Evolutionary conservation across 2,329 filamentous ascomycete genomes (phyloP).

Genomic region (Trichoderma sp.): DNA sequence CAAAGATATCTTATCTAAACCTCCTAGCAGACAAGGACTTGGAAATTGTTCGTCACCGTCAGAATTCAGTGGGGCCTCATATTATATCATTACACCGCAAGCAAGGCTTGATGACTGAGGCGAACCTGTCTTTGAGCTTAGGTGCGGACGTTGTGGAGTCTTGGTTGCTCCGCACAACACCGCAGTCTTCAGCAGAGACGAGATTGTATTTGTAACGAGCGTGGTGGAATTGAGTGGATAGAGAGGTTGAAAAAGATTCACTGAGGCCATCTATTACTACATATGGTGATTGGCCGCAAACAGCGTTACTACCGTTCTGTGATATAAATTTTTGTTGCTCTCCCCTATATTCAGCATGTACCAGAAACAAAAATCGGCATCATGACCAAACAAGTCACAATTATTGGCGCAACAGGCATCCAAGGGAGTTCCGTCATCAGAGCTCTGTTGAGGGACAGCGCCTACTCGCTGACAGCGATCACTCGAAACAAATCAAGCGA

Average conservation of each 20-base stretch:
- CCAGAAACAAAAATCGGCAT: not conserved
- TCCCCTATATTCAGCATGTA: not conserved
- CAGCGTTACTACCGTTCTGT: not conserved
- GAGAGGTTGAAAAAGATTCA: not conserved
- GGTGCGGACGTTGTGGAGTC: not conserved
- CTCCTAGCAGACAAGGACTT: too few species aligned
- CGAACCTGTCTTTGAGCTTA: not conserved
- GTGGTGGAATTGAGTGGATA: not conserved
- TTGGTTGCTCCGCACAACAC: not conserved
- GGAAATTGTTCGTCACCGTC: too few species aligned
- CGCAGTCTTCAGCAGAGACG: not conserved
- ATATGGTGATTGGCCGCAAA: not conserved
- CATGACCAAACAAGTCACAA: not conserved
- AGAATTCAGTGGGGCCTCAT: too few species aligned
- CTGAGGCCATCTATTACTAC: not conserved
- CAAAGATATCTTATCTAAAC: too few species aligned
- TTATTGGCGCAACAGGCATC: not conserved
- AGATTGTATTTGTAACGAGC: not conserved
- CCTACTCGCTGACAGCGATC: not conserved
- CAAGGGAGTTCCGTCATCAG: not conserved
- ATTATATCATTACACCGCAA: too few species aligned
- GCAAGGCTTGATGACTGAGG: too few species aligned
- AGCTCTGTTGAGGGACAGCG: not conserved
- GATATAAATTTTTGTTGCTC: not conserved
- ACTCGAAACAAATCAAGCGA: not conserved